Base-by-base conservation (phyloP, 169 alveolate genomes). In the Perkinsus marinus region DNA sequence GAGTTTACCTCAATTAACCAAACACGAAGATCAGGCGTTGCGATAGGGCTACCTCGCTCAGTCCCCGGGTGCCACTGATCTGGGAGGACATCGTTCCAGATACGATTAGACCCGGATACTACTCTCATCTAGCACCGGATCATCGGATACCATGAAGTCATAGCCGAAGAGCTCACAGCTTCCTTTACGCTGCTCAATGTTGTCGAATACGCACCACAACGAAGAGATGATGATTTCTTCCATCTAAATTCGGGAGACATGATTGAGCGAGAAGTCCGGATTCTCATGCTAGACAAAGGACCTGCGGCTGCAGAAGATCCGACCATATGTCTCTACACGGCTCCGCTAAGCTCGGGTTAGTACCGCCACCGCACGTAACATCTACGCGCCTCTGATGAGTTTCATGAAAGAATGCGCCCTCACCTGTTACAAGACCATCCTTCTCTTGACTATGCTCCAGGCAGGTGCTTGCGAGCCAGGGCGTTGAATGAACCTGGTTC, bases 1-100 rank as follows among this genome's bases (percentile, higher is more conserved):
- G 96, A 91, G 92, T 95, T 96, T 9, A 96, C 93, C 92, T 96
- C 97, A 43, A 96, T 94, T 39, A 95, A 95, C 95, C 95, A 96
- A 13, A 16, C 79, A 57, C 79, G 79, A 30, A 57, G 3, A 10
- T 41, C 46, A 41, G 46, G 46, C 46, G 3, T 3, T 10, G 46
- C 10, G 46, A 3, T 41, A 10, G 46, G 10, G 3, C 46, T 41
- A 41, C 46, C 46, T 41, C 10, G 3, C 46, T 10, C 46, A 10
- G 10, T 41, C 46, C 3, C 46, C 10, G 46, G 46, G 46, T 41
- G 10, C 46, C 46, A 41, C 10, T 41, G 46, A 41, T 41, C 46
- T 41, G 3, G 10, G 46, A 41, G 10, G 46, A 41, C 46, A 41
- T n/a, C n/a, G 46, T 6, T 41, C 19, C 10, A 41, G 46, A 10